These are phyloP conservation scores for Chaetomium globosum DNA, from an alignment of 2,329 filamentous ascomycete genomes.

Conservation along the genomic window DNA sequence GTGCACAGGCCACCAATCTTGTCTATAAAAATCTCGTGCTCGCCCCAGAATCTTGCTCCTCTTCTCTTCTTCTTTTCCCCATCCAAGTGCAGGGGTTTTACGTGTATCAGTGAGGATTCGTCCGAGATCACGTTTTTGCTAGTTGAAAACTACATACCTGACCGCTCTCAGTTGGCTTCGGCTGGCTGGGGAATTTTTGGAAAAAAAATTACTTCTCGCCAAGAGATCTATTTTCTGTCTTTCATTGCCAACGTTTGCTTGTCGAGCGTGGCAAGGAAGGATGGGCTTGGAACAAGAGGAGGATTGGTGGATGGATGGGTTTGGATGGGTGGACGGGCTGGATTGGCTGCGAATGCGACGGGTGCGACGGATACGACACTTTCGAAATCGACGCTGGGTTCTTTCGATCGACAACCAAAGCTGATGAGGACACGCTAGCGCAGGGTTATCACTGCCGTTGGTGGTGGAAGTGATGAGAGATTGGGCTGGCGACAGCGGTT, in stretches of 20 bases:
- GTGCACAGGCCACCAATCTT: conserved; percentile 31
- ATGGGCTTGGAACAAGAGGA: conserved; percentile 17
- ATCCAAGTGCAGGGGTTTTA: conserved; percentile 77
- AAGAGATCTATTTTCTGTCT: conserved; percentile 45
- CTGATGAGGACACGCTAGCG: background rate
- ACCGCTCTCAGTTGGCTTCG: conserved; percentile 72
- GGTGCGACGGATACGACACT: background rate
- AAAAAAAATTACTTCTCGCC: conserved; percentile 47
- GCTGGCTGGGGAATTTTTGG: conserved; percentile 81
- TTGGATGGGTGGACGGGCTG: background rate
- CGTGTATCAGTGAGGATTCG: conserved; percentile 83
- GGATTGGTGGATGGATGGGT: background rate
- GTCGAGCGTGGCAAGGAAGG: conserved; percentile 56
- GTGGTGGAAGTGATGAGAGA: background rate
- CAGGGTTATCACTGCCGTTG: background rate
- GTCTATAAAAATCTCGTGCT: conserved; percentile 19
- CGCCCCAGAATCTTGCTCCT: conserved; percentile 27
- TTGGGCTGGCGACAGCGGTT: conserved; percentile 9
- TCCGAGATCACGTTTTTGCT: conserved; percentile 88
- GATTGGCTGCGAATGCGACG: background rate
- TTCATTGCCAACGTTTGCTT: conserved; percentile 55
- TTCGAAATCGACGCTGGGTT: background rate
- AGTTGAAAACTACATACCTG: conserved; percentile 82
- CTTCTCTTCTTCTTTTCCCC: conserved; percentile 49
- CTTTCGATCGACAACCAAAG: background rate